A percentile compares a stretch with the other conserved stretches of the same genome.
Evolutionary conservation across 2,329 filamentous ascomycete genomes (phyloP).

Genomic region (Diaporthe australafricana): DNA sequence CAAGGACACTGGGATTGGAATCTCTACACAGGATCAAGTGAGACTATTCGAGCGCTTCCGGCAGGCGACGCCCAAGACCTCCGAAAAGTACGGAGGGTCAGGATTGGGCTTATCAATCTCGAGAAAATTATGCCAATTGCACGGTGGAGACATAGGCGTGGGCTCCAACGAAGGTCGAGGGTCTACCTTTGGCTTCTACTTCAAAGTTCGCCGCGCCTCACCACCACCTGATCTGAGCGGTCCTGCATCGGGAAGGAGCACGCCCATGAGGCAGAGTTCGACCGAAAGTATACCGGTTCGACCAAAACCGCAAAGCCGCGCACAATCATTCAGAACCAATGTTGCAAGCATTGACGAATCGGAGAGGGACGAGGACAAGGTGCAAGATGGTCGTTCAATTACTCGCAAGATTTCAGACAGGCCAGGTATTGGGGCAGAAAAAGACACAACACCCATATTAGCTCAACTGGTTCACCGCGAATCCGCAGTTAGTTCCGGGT

Average conservation of each 20-base stretch:
- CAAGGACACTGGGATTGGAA: slow-evolving; percentile 23
- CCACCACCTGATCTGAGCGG: neutral
- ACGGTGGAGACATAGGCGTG: slow-evolving; percentile 27
- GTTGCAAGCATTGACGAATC: neutral
- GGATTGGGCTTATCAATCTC: slow-evolving; percentile 25
- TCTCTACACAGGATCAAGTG: neutral
- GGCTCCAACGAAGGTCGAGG: slow-evolving; percentile 19
- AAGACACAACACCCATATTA: neutral
- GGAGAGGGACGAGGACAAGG: neutral
- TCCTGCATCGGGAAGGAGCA: neutral
- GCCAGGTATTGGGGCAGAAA: neutral
- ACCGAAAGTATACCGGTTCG: neutral
- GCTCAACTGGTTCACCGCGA: neutral
- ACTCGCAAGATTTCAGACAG: neutral
- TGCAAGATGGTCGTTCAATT: neutral
- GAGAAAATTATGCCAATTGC: slow-evolving; percentile 22
- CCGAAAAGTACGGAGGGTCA: slow-evolving; percentile 25
- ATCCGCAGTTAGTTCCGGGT: neutral
- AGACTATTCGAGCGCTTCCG: slow-evolving; percentile 29
- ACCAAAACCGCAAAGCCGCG: neutral
- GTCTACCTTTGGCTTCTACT: slow-evolving; percentile 27
- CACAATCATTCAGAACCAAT: neutral
- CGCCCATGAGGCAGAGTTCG: slow-evolving; percentile 7
- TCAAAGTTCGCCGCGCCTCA: slow-evolving; percentile 1
- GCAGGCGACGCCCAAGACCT: slow-evolving; percentile 27